A percentile compares a stretch with the other conserved stretches of the same genome.
phyloP scores from a whole-genome alignment of 2,329 filamentous ascomycete genomes.

The Exophiala sideris region DNA sequence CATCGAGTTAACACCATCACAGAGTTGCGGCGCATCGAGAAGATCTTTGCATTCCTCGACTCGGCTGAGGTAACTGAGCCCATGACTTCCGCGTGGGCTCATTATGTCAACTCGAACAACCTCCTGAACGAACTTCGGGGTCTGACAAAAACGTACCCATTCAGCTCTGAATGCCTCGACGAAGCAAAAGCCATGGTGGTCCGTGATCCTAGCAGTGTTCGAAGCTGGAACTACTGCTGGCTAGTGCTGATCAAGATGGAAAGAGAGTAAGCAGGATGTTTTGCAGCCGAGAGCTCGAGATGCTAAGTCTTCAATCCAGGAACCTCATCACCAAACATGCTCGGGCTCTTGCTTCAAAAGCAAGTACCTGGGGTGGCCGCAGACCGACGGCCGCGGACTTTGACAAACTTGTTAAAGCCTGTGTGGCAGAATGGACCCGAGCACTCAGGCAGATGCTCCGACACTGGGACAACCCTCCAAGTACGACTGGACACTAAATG shows the following conservation, averaged over 20 bases:
- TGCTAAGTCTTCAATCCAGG: conserved; percentile 36
- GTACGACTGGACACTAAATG: conserved; percentile 33
- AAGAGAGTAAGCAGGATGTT: conserved; percentile 53
- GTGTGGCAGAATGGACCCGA: conserved; percentile 64
- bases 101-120: conserved; percentile 69
- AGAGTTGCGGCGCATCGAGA: conserved; percentile 69
- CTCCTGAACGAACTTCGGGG: conserved; percentile 67
- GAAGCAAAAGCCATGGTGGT: conserved; percentile 64
- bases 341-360: conserved; percentile 57
- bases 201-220: conserved; percentile 61
- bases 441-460: conserved; percentile 64
- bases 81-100: conserved; percentile 68
- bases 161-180: conserved; percentile 61
- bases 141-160: conserved; percentile 64
- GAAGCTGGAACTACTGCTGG: conserved; percentile 76
- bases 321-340: conserved; percentile 62
- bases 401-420: conserved; percentile 58
- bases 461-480: conserved; percentile 64
- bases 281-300: not conserved
- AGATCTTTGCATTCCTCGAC: conserved; percentile 57
- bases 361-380: conserved; percentile 67
- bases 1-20: conserved; percentile 72
- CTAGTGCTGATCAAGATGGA: conserved; percentile 64
- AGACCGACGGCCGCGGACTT: conserved; percentile 56
- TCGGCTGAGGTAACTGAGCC: conserved; percentile 60